A percentile compares a stretch with the other conserved stretches of the same genome.
phyloP scores from a whole-genome alignment of 768 basidiomycete species.

The Megacollybia marginata region DNA sequence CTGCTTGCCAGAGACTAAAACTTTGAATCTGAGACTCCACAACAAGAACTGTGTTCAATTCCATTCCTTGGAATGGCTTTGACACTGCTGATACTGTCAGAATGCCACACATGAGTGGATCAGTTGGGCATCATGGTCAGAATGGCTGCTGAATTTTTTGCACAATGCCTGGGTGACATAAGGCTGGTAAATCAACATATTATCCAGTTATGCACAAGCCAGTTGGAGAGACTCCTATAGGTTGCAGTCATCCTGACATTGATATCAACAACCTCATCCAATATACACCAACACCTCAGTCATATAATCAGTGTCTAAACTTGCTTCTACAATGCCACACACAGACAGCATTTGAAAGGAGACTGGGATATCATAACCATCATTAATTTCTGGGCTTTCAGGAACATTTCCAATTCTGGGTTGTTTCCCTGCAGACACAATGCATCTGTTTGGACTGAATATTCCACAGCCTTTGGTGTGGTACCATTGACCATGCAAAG shows the following conservation, averaged over 20 bases:
- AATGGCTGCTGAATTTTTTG: not conserved
- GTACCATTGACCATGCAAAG: slow-evolving; percentile 4
- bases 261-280: not conserved
- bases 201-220: not conserved
- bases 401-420: slow-evolving; percentile 1
- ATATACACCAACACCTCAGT: not conserved
- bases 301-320: not conserved
- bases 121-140: no score
- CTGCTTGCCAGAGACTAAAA: no score
- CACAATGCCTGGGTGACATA: not conserved
- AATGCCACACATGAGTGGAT: no score
- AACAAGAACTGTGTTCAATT: no score
- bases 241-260: not conserved
- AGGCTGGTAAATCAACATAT: not conserved
- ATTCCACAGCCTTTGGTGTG: slow-evolving; percentile 8
- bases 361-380: not conserved
- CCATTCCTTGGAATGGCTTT: no score
- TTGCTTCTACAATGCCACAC: not conserved
- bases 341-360: not conserved
- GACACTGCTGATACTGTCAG: no score
- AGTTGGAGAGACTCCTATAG: not conserved
- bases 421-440: slow-evolving; percentile 3
- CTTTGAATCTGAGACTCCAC: no score
- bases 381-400: not conserved
- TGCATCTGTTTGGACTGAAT: slow-evolving; percentile 7